Evolutionary conservation across 768 basidiomycete species (phyloP), one percentile per base, ranked within the genome.

Genomic region (Trametes gibbosa): DNA sequence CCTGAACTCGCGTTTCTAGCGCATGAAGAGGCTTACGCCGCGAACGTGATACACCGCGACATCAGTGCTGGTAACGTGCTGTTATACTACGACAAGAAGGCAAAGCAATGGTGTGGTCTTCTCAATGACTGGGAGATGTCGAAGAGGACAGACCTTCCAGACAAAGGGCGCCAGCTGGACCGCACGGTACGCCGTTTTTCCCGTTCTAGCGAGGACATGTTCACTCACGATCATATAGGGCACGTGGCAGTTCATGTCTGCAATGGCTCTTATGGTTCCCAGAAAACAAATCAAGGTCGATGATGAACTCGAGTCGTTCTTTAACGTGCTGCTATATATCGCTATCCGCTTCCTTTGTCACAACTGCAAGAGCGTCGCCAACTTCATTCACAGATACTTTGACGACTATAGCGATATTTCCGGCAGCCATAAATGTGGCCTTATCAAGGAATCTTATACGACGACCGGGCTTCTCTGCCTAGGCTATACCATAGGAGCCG

Each of bases 161-260:
- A 23, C 17, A 24, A 23, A 3, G n/a, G 40, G 0, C 59, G 59
- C 8, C 59, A 60, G 24, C 53, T 53, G 0, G 59, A 55, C 39
- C 59, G 53, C 10, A 55, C 34, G 2, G 59, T 60, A 45, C 19
- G 59, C 23, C 2, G n/a, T 21, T 32, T 24, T 14, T 40, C 10
- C n/a, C 10, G 5, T n/a, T 17, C 21, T 8, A 12, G 21, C 34
- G 9, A 9, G 2, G 17, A 2, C n/a, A 1, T 29, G 6, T 16
- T 6, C n/a, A 12, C 23, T 23, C 16, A n/a, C 17, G 21, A 14
- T 50, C 0, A 9, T 27, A 1, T 27, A 59, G 58, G 58, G 58
- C 10, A 59, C 58, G 7, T 59, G 58, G 58, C 58, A 45, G 6
- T 53, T 29, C 41, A 29, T 53, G 41, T 53, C 52, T n/a, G 39